These are phyloP conservation scores for Ceratorhiza oryzae-sativae DNA, from an alignment of 1,284 basidiomycete species.

Conservation along the genomic window DNA sequence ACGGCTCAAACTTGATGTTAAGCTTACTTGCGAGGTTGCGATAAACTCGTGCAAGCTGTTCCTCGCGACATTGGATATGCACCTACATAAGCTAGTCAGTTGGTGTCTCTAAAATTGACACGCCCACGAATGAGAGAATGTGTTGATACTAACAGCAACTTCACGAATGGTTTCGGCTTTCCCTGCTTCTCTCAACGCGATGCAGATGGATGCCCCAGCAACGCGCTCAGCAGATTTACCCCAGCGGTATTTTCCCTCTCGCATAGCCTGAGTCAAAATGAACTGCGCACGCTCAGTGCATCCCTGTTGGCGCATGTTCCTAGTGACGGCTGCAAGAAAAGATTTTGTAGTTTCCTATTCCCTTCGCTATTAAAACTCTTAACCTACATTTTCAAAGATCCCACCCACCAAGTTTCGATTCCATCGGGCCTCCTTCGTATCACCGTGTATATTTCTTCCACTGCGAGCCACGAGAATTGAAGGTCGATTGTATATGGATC, in stretches of 20 bases:
- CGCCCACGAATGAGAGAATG: neutral
- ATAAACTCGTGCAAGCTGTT: constrained; percentile 51
- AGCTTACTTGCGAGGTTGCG: constrained; percentile 59
- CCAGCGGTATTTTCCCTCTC: constrained; percentile 65
- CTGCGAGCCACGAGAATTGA: constrained; percentile 36
- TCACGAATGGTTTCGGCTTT: constrained; percentile 69
- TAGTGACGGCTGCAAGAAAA: constrained; percentile 25
- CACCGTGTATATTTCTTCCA: constrained; percentile 24
- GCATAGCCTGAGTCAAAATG: constrained; percentile 70
- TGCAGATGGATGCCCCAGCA: constrained; percentile 68
- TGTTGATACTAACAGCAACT: constrained; percentile 60
- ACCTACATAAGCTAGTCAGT: constrained; percentile 41
- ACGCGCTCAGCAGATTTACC: constrained; percentile 69
- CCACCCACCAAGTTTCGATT: constrained; percentile 14
- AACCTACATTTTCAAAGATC: too few relatives aligned
- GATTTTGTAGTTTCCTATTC: constrained; percentile 22
- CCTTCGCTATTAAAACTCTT: neutral
- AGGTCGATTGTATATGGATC: constrained; percentile 33
- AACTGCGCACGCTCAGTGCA: constrained; percentile 65
- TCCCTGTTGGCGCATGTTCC: constrained; percentile 58
- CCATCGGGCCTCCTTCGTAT: constrained; percentile 29
- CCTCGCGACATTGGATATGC: constrained; percentile 43
- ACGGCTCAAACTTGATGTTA: constrained; percentile 56
- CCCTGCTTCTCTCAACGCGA: constrained; percentile 70
- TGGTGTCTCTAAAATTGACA: constrained; percentile 37